Evolutionary conservation across 495 filamentous ascomycete genomes (phyloP).

Genomic region (Podospora bellae-mahoneyi): DNA sequence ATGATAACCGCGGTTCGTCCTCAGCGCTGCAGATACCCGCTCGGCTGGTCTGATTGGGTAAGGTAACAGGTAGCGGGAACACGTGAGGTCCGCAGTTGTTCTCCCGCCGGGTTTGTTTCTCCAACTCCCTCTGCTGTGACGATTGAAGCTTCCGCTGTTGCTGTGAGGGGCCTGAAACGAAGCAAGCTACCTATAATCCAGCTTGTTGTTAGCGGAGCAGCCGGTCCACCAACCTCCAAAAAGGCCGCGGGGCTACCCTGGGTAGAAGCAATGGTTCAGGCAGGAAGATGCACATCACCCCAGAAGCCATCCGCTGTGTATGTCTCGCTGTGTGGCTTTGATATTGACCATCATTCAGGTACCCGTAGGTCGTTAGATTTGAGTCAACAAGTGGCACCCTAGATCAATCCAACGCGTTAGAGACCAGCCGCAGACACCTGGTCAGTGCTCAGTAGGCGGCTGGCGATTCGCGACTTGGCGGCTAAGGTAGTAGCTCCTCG

Average conservation of each 20-base stretch:
- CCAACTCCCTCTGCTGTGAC: neutral
- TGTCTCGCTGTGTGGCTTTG: neutral
- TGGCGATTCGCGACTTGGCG: slow-evolving; percentile 4
- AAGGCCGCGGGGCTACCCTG: neutral
- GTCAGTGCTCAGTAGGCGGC: slow-evolving; percentile 9
- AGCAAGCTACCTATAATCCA: neutral
- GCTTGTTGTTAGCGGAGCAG: neutral
- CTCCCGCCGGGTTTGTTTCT: neutral
- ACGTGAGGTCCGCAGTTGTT: neutral
- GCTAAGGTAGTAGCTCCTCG: neutral
- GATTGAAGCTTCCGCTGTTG: neutral
- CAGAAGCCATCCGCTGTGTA: neutral
- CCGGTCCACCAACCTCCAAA: neutral
- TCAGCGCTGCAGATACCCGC: neutral
- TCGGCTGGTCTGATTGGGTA: neutral
- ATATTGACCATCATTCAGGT: no score
- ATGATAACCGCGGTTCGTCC: neutral
- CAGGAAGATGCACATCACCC: neutral
- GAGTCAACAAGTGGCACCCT: no score
- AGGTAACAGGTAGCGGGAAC: neutral
- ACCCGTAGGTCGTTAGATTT: no score
- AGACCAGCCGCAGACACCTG: slow-evolving; percentile 2
- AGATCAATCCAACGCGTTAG: no score
- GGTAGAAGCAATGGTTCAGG: neutral
- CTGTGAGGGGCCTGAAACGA: neutral